Evolutionary conservation across 1,284 basidiomycete genomes (phyloP).

Genomic region (Naganishia albida): DNA sequence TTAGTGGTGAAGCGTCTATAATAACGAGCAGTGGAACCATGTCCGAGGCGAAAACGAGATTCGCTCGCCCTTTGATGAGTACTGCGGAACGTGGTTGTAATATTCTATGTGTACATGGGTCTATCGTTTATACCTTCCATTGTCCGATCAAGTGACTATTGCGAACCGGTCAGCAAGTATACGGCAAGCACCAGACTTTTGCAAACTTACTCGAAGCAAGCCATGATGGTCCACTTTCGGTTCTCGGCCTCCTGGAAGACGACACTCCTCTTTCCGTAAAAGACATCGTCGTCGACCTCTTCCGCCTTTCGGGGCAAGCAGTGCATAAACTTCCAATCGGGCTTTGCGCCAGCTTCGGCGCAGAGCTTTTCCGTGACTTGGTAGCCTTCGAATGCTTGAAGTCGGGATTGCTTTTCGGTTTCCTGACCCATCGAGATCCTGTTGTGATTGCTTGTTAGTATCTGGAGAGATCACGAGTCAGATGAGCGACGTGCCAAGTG

Average conservation of each 20-base stretch:
- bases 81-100: slow-evolving; percentile 1
- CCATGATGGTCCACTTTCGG: slow-evolving; percentile 93
- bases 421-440: slow-evolving; percentile 99
- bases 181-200: neutral
- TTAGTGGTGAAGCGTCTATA: neutral
- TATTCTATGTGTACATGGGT: neutral
- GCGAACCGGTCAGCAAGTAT: neutral
- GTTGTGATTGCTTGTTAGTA: neutral
- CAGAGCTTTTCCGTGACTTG: slow-evolving; percentile 89
- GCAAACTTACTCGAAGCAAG: slow-evolving; percentile 68
- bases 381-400: slow-evolving; percentile 86
- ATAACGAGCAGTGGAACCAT: neutral
- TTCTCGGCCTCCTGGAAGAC: slow-evolving; percentile 67
- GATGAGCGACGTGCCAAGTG: slow-evolving; percentile 68
- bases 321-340: slow-evolving; percentile 93
- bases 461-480: neutral
- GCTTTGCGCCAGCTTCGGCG: slow-evolving; percentile 73
- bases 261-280: slow-evolving; percentile 55
- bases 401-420: slow-evolving; percentile 83
- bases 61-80: too few relatives aligned
- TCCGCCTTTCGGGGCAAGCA: slow-evolving; percentile 90
- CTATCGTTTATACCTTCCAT: slow-evolving; percentile 34
- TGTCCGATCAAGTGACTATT: slow-evolving; percentile 36
- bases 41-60: too few relatives aligned
- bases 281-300: slow-evolving; percentile 91